Evolutionary conservation across 352 stramenopile species (phyloP), one percentile per base, ranked within the genome.

Genomic region (Phytophthora sojae): DNA sequence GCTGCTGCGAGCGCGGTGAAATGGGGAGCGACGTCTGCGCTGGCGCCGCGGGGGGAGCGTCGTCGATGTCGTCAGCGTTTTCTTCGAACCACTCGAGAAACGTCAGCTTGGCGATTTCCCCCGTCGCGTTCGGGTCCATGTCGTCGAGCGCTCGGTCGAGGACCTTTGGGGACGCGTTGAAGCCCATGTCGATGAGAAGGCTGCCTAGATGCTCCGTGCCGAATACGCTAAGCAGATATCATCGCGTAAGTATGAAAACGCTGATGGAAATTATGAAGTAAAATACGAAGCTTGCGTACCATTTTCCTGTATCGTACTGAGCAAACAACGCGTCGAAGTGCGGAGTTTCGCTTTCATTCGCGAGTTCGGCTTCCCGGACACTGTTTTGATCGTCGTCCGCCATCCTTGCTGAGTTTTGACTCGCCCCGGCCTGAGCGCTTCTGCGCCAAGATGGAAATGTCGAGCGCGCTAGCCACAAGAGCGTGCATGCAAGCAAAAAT

Each of bases 11-110:
- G 8, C 67, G 54, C 7, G 71, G 60, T 4, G 62, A 76, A 37
- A 59, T 42, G 2, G 21, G 26, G 9, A 57, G 12, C 6, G 55
- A 60, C 5, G 53, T 50, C 8, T 64, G 61, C 1, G 25, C 49
- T 29, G 23, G 32, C 3, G 12, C 37, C 6, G 50, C 21, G 7
- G 51, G 32, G 55, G 67, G 42, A 12, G 47, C 26, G 32, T 76
- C 68, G 35, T 89, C 85, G 21, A 93, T 86, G 8, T 87, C 75
- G 59, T 93, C 85, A 3, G 82, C 83, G 21, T 91, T 81, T 60
- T 80, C 72, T 70, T 91, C 81, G 53, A 93, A 93, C 85, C 85
- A 93, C 56, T 93, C 83, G 42, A 93, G 79, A 35, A 93, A 93
- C 19, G 73, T 70, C 50, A 90, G 45, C 73, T 90, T 93, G 26